Evolutionary conservation across 2,329 filamentous ascomycete genomes (phyloP), one percentile per base, ranked within the genome.

Genomic region (Exophiala viscosa): DNA sequence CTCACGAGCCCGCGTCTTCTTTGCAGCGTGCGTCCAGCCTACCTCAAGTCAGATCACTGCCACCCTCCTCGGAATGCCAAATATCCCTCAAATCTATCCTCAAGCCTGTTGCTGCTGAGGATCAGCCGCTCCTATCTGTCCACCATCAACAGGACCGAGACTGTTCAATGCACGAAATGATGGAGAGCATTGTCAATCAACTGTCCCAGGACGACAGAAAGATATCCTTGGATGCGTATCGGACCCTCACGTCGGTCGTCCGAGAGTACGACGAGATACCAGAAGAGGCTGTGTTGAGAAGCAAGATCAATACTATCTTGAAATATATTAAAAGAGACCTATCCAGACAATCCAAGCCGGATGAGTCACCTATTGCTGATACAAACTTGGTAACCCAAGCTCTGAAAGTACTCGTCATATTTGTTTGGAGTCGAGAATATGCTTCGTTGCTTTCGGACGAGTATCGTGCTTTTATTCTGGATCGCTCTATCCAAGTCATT

Each of bases 311-410:
- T 9, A 72, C 88, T 2, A 79, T 97, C 53, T 83, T 83, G 60
- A 86, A 90, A 54, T 96, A 90, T 66, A 89, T 97, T 50, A 84
- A 87, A 63, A 81, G 91, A 54, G 93, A 99, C 66, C 77, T 96
- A 18, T 28, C 56, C 2, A 52, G 53, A 35, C 54, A 53, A 44
- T 53, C 49, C 15, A 48, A 46, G 20, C 48, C 53, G 13, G 33
- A 50, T 9, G 80, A 78, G 5, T 77, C 83, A 9, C 84, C 82
- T 59, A 76, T 79, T 33, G 67, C 77, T 5, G 73, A 78, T 53
- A 79, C 82, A 45, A 85, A 85, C 40, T 78, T 97, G 10, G 79
- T 85, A 43, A 86, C 85, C 47, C 87, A 95, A 60, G 87, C 90
- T 2, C 74, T 96, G 48, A 88, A 84, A 54, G 75, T 97, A 3